Conservation (phyloP, 768 basidiomycete species). For the Cyclocybe aegerita region DNA sequence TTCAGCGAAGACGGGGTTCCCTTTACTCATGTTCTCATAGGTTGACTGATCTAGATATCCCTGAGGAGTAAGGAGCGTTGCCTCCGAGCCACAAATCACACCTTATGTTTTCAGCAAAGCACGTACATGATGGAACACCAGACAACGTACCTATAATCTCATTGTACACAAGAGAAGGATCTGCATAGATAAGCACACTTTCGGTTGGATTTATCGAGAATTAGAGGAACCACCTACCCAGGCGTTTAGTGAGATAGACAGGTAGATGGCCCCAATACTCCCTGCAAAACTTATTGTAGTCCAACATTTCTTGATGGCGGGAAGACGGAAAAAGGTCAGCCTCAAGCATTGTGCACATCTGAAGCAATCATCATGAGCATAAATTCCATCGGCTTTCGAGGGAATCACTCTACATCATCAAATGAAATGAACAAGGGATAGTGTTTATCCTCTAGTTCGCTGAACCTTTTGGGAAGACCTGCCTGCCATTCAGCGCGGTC, state of each 20-base stretch:
- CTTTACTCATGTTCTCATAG: constrained; percentile 50
- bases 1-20: constrained; percentile 54
- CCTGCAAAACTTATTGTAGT: constrained; percentile 43
- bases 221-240: constrained; percentile 39
- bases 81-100: constrained; percentile 70
- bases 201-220: not conserved
- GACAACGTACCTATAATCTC: constrained; percentile 71
- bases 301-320: constrained; percentile 28
- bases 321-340: constrained; percentile 31
- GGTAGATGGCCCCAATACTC: constrained; percentile 64
- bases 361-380: too few relatives aligned
- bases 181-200: constrained; percentile 31
- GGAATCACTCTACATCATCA: constrained; percentile 48
- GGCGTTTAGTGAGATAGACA: constrained; percentile 45
- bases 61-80: constrained; percentile 31
- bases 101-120: too few relatives aligned
- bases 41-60: constrained; percentile 40
- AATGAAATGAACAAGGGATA: constrained; percentile 74
- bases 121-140: too few relatives aligned
- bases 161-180: constrained; percentile 60
- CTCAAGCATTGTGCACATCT: constrained; percentile 53
- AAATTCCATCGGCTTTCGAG: too few relatives aligned
- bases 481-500: constrained; percentile 38
- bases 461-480: constrained; percentile 52
- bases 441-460: constrained; percentile 54